These are phyloP conservation scores for Fusarium sp. DNA, from an alignment of 2,329 filamentous ascomycete species.

Conservation along the genomic window DNA sequence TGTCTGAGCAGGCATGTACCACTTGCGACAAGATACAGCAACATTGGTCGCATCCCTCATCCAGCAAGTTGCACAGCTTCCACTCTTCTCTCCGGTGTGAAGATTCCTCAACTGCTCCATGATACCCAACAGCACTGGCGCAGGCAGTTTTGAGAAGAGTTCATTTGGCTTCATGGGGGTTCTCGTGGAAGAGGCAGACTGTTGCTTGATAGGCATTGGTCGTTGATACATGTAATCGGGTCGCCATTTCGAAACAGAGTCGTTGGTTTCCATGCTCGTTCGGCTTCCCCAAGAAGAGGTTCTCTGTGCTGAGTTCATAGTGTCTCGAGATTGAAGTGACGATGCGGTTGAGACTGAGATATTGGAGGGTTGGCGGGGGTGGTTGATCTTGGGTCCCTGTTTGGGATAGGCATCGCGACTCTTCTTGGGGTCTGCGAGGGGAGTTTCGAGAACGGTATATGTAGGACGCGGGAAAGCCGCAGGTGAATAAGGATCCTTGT, in stretches of 20 bases:
- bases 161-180: conserved; percentile 59
- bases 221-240: conserved; percentile 40
- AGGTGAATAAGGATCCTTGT: conserved; percentile 24
- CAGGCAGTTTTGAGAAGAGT: conserved; percentile 65
- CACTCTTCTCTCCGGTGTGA: conserved; percentile 61
- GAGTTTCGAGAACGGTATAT: conserved; percentile 50
- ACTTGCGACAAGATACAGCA: conserved; percentile 62
- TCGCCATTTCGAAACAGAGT: conserved; percentile 45
- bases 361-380: conserved; percentile 53
- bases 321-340: conserved; percentile 49
- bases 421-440: conserved; percentile 37
- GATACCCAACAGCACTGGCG: conserved; percentile 70
- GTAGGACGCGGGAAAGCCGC: conserved; percentile 46
- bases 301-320: conserved; percentile 44
- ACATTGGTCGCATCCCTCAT: conserved; percentile 70
- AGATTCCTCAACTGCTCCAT: conserved; percentile 63
- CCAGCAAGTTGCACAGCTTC: conserved; percentile 73
- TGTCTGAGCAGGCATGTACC: conserved; percentile 62
- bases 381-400: conserved; percentile 47
- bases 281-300: conserved; percentile 52
- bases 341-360: conserved; percentile 44
- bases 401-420: conserved; percentile 35
- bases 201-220: conserved; percentile 39
- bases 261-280: conserved; percentile 57
- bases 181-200: conserved; percentile 30